A percentile compares a stretch with the other conserved stretches of the same genome.
Evolutionary conservation across 495 filamentous ascomycete species (phyloP).

Genomic region (Neurospora sp.): DNA sequence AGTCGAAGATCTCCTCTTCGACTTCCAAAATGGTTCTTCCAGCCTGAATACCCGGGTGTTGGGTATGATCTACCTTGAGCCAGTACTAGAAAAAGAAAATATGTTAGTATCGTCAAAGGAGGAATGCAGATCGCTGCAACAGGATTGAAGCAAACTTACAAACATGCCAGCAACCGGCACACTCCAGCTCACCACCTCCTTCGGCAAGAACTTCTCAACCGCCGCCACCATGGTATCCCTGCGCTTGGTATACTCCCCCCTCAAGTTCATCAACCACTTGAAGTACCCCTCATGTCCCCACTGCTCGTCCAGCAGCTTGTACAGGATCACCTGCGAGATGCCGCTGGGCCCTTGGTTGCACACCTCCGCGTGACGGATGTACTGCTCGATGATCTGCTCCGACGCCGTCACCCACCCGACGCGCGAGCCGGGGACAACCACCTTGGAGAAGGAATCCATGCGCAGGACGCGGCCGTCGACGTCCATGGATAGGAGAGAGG

Average conservation of each 20-base stretch:
- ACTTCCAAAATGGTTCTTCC: slow-evolving; percentile 52
- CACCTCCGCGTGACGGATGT: slow-evolving; percentile 65
- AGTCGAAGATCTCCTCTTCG: slow-evolving; percentile 77
- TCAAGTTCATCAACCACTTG: slow-evolving; percentile 77
- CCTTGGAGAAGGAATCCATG: slow-evolving; percentile 76
- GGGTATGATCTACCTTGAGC: slow-evolving; percentile 66
- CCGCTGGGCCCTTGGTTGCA: slow-evolving; percentile 77
- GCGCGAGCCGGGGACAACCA: slow-evolving; percentile 65
- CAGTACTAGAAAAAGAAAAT: slow-evolving; percentile 49
- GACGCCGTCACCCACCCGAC: slow-evolving; percentile 74
- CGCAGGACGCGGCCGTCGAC: slow-evolving; percentile 56
- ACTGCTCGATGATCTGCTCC: slow-evolving; percentile 73
- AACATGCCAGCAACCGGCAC: slow-evolving; percentile 94
- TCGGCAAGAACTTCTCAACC: slow-evolving; percentile 71
- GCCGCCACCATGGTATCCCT: slow-evolving; percentile 70
- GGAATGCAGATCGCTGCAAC: background rate
- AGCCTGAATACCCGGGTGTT: slow-evolving; percentile 54
- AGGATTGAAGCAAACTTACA: slow-evolving; percentile 44
- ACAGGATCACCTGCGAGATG: slow-evolving; percentile 70
- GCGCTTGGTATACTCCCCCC: slow-evolving; percentile 72
- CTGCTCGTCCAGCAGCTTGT: slow-evolving; percentile 81
- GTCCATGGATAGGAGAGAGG: slow-evolving; percentile 58
- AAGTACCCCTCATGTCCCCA: slow-evolving; percentile 94
- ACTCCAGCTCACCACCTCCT: slow-evolving; percentile 71
- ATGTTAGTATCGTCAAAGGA: background rate